These are phyloP conservation scores for Kernera saxatilis DNA, from an alignment of 345 rosid genomes.

Conservation along the genomic window DNA sequence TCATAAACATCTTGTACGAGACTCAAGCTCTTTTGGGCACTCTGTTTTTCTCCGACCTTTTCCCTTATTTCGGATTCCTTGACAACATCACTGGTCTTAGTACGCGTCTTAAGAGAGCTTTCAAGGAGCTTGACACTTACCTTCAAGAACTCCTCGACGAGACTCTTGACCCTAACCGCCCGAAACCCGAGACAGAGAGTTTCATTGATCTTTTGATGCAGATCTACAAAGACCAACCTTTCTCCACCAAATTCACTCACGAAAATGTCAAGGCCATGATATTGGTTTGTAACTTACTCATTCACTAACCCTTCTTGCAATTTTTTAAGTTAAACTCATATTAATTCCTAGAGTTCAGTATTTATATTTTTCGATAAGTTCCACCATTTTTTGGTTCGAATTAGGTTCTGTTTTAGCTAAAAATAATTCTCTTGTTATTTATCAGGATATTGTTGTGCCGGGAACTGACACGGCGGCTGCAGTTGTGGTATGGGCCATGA, in stretches of 20 bases:
- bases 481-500: slow-evolving; percentile 38
- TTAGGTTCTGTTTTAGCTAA: neutral
- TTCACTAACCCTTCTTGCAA: neutral
- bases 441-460: slow-evolving; percentile 32
- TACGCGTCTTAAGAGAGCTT: slow-evolving; percentile 26
- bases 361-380: too few relatives aligned
- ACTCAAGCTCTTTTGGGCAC: slow-evolving; percentile 30
- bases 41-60: slow-evolving; percentile 36
- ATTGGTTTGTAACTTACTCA: slow-evolving; percentile 18
- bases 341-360: neutral
- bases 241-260: slow-evolving; percentile 23
- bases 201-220: slow-evolving; percentile 30
- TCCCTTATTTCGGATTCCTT: slow-evolving; percentile 34
- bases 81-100: slow-evolving; percentile 33
- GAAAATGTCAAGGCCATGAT: slow-evolving; percentile 37
- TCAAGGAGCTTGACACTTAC: slow-evolving; percentile 31
- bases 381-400: neutral
- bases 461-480: slow-evolving; percentile 39
- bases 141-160: slow-evolving; percentile 37
- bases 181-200: slow-evolving; percentile 32
- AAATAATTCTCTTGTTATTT: neutral
- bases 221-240: slow-evolving; percentile 28
- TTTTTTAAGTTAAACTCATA: neutral
- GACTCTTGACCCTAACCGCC: slow-evolving; percentile 33
- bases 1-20: slow-evolving; percentile 29